Conservation (phyloP, 805 yeast genomes). For the Metschnikowia lachancei region DNA sequence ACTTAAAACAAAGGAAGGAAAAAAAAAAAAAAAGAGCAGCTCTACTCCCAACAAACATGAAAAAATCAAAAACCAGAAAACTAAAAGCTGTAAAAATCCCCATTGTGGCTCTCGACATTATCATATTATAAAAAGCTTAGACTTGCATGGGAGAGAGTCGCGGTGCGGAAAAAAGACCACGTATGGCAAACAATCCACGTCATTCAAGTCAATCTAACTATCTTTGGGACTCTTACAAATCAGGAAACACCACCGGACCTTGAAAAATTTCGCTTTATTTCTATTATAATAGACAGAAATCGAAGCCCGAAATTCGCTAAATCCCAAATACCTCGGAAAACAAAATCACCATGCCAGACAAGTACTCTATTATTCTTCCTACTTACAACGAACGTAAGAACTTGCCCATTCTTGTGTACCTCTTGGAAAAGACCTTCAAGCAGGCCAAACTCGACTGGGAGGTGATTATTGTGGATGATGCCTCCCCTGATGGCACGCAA, state of each 20-base stretch:
- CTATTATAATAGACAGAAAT: not conserved
- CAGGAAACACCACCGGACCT: too few relatives aligned
- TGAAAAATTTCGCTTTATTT: too few relatives aligned
- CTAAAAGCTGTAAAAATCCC: too few relatives aligned
- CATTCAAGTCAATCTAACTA: not conserved
- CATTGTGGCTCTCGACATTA: too few relatives aligned
- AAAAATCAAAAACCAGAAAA: too few relatives aligned
- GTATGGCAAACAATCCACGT: not conserved
- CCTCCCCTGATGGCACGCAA: conserved; percentile 81
- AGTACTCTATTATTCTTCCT: conserved; percentile 73
- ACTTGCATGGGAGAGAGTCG: conserved; percentile 2
- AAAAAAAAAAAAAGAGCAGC: too few relatives aligned
- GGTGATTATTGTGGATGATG: conserved; percentile 72
- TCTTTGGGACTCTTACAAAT: too few relatives aligned
- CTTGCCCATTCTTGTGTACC: conserved; percentile 65
- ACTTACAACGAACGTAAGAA: conserved; percentile 70
- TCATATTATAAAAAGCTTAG: too few relatives aligned
- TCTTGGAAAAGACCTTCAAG: conserved; percentile 64
- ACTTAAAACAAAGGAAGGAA: not conserved
- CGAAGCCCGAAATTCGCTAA: not conserved
- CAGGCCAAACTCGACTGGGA: conserved; percentile 66
- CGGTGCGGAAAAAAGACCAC: conserved; percentile 9
- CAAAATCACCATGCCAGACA: conserved; percentile 29
- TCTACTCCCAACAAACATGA: too few relatives aligned
- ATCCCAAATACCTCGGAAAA: not conserved